These are phyloP conservation scores for Penicillium sp. DNA, from an alignment of 2,329 filamentous ascomycete genomes.

Conservation along the genomic window DNA sequence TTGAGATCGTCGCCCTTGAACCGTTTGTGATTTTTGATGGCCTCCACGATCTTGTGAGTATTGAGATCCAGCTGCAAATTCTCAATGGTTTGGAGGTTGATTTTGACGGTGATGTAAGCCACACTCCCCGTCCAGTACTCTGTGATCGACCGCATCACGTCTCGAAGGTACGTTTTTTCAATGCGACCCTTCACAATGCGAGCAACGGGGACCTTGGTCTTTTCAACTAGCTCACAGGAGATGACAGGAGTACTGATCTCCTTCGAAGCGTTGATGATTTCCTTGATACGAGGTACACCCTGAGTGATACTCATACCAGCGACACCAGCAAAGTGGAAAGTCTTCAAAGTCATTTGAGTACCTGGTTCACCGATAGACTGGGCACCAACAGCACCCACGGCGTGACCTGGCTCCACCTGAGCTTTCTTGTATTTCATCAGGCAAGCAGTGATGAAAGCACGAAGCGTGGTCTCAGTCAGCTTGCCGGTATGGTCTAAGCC, in stretches of 20 bases:
- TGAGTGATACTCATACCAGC: slow-evolving; percentile 99
- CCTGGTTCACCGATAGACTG: slow-evolving; percentile 98
- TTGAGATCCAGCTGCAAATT: slow-evolving; percentile 78
- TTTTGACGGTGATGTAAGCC: slow-evolving; percentile 73
- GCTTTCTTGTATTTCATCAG: slow-evolving; percentile 87
- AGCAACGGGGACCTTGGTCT: slow-evolving; percentile 72
- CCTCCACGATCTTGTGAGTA: slow-evolving; percentile 67
- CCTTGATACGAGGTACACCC: slow-evolving; percentile 98
- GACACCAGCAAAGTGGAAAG: slow-evolving; percentile 99
- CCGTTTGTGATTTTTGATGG: slow-evolving; percentile 78
- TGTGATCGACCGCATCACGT: slow-evolving; percentile 76
- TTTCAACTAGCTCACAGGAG: slow-evolving; percentile 76
- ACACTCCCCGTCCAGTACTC: slow-evolving; percentile 80
- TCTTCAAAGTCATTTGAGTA: slow-evolving; percentile 98
- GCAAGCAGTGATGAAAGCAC: slow-evolving; percentile 75
- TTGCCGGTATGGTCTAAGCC: slow-evolving; percentile 72
- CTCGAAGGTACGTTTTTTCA: slow-evolving; percentile 87
- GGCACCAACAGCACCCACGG: slow-evolving; percentile 91
- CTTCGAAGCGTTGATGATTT: slow-evolving; percentile 98
- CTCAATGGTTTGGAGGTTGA: slow-evolving; percentile 75
- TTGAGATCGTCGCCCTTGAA: slow-evolving; percentile 66
- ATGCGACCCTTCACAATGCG: slow-evolving; percentile 88
- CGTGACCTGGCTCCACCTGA: slow-evolving; percentile 89
- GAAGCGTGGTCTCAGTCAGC: slow-evolving; percentile 70
- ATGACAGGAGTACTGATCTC: slow-evolving; percentile 93